Evolutionary conservation across 805 yeast genomes (phyloP).

Genomic region (Barnettozyma sucrosica): DNA sequence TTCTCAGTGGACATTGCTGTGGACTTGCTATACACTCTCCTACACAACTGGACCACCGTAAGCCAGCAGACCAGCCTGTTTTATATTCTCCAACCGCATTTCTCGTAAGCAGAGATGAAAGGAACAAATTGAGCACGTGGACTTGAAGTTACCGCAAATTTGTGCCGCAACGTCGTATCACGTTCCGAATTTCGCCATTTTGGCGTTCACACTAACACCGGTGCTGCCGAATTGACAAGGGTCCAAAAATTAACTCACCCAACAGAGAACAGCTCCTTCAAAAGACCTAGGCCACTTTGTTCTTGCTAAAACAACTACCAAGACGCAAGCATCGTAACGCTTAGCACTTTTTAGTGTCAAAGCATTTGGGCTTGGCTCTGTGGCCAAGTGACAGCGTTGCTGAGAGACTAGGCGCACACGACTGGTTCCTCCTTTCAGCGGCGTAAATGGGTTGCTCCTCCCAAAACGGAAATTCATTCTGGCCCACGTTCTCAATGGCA

Average conservation of each 20-base stretch:
- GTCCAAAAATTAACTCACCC: background rate
- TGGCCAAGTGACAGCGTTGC: background rate
- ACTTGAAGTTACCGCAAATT: background rate
- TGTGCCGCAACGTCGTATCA: background rate
- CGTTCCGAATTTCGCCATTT: background rate
- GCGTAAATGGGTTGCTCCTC: background rate
- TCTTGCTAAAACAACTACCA: background rate
- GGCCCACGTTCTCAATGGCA: background rate
- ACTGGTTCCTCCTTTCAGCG: background rate
- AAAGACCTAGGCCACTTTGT: no score
- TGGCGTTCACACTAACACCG: background rate
- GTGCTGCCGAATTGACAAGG: background rate
- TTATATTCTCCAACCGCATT: no score
- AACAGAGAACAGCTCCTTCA: no score
- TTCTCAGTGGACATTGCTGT: slow-evolving; percentile 9
- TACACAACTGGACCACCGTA: no score
- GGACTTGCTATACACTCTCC: no score
- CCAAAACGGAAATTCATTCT: background rate
- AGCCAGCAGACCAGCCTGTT: background rate
- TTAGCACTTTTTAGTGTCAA: background rate
- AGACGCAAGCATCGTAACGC: background rate
- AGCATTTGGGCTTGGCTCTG: background rate
- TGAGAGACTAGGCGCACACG: background rate
- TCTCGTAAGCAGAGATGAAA: no score
- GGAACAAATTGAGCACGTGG: no score